These are phyloP conservation scores for Colletotrichum trifolii DNA, from an alignment of 2,329 filamentous ascomycete genomes.

Conservation along the genomic window DNA sequence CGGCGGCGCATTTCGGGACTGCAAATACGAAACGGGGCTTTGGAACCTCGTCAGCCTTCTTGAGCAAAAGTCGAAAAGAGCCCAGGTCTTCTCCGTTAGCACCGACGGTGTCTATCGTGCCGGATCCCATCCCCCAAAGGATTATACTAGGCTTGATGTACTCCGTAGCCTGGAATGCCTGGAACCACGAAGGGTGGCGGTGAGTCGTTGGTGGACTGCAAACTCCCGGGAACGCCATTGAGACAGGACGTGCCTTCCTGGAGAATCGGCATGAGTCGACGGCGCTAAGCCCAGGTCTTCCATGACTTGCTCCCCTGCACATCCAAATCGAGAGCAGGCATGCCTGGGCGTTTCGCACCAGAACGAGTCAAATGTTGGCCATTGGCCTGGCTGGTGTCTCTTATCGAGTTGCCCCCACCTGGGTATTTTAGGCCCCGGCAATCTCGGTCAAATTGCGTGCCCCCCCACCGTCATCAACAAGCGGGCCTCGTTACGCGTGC, in stretches of 20 bases:
- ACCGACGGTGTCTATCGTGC: slow-evolving; percentile 20
- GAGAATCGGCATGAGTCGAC: slow-evolving; percentile 29
- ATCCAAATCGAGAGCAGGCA: slow-evolving; percentile 14
- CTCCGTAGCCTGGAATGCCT: background rate
- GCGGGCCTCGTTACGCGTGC: slow-evolving; percentile 19
- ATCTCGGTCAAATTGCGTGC: slow-evolving; percentile 36
- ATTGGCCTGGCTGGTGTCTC: slow-evolving; percentile 28
- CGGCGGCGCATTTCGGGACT: background rate
- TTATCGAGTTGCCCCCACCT: slow-evolving; percentile 32
- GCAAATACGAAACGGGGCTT: slow-evolving; percentile 10
- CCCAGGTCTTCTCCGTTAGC: slow-evolving; percentile 11
- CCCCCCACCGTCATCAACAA: slow-evolving; percentile 24
- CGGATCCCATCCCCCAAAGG: background rate
- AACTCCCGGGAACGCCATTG: slow-evolving; percentile 26
- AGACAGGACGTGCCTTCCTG: slow-evolving; percentile 17
- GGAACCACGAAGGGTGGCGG: slow-evolving; percentile 29
- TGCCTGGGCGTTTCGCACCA: slow-evolving; percentile 29
- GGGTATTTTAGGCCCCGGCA: slow-evolving; percentile 35
- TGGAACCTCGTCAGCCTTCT: slow-evolving; percentile 31
- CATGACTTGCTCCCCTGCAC: slow-evolving; percentile 31
- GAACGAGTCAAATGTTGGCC: slow-evolving; percentile 12
- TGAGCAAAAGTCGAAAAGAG: slow-evolving; percentile 6
- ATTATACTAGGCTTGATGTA: too few species aligned
- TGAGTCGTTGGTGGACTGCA: slow-evolving; percentile 27
- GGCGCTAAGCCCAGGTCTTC: slow-evolving; percentile 21